phyloP scores from a whole-genome alignment of 805 yeast genomes.

The Tetrapisispora fleetii region DNA sequence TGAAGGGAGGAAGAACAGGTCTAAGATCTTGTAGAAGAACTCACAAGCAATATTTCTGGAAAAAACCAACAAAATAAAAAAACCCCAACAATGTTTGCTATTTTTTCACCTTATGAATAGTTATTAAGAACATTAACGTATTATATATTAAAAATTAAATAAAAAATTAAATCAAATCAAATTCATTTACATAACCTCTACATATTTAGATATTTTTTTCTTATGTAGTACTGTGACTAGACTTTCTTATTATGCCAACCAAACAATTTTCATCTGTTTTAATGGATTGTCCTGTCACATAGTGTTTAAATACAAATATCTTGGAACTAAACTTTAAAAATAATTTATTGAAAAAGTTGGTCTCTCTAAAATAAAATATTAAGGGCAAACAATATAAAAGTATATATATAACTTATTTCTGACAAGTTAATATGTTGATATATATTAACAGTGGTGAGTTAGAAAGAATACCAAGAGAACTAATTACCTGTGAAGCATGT shows the following conservation, averaged over 20 bases:
- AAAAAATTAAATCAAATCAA: not conserved
- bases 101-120: not conserved
- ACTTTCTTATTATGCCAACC: not conserved
- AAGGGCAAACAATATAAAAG: too few species aligned
- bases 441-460: too few species aligned
- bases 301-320: too few species aligned
- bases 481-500: not conserved
- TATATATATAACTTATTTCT: too few species aligned
- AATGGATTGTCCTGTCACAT: too few species aligned
- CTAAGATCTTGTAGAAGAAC: slow-evolving; percentile 84
- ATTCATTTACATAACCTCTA: too few species aligned
- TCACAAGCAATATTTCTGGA: slow-evolving; percentile 66
- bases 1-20: slow-evolving; percentile 70
- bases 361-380: too few species aligned
- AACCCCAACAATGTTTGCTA: not conserved
- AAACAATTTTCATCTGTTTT: too few species aligned
- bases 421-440: too few species aligned
- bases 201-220: not conserved
- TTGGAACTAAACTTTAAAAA: too few species aligned
- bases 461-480: not conserved
- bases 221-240: not conserved
- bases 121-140: not conserved
- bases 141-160: not conserved
- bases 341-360: too few species aligned
- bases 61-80: slow-evolving; percentile 31